Evolutionary conservation across 805 yeast genomes (phyloP), one percentile per base, ranked within the genome.

Genomic region (Suhomyces xylopsoci): DNA sequence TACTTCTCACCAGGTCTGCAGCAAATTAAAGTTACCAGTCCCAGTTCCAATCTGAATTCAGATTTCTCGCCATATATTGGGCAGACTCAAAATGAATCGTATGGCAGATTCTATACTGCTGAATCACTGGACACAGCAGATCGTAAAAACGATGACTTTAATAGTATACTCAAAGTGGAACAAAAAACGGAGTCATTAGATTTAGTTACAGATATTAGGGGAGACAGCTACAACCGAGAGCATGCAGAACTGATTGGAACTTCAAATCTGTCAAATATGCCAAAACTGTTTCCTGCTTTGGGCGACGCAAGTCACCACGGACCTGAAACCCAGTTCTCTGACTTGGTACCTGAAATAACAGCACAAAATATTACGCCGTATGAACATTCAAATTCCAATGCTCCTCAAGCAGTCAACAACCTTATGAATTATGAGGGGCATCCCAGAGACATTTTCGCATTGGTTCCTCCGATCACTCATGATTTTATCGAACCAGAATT

Each of bases 401-500:
- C 14, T 38, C 24, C 24, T 5, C 20, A 19, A 38, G 14, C 7
- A 38, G 19, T 10, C 3, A 12, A 38, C 6, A 17, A 17, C 12
- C 24, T 38, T 19, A 10, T 10, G n/a, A 38, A 38, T 38, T 24
- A 17, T 9, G n/a, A 5, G 17, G 47, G 26, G n/a, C 36, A 41
- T 8, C 38, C 25, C 6, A 24, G 38, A 46, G 55, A 56, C 26
- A 56, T 56, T 15, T 56, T 56, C 47, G 49, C 59, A 22, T 41
- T 42, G 40, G 56, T 56, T 10, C 42, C 55, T 7, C 55, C 55
- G 9, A 49, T 54, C 28, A 50, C 48, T 10, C 54, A 50, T n/a
- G 42, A 44, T 34, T 45, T 49, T 4, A 42, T 53, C n/a, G 57
- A 50, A 7, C 51, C 45, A 7, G 60, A 55, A n/a, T 51, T 57